Base-by-base conservation (phyloP, 1,284 basidiomycete genomes). In the Trichosporon coremiiforme region DNA sequence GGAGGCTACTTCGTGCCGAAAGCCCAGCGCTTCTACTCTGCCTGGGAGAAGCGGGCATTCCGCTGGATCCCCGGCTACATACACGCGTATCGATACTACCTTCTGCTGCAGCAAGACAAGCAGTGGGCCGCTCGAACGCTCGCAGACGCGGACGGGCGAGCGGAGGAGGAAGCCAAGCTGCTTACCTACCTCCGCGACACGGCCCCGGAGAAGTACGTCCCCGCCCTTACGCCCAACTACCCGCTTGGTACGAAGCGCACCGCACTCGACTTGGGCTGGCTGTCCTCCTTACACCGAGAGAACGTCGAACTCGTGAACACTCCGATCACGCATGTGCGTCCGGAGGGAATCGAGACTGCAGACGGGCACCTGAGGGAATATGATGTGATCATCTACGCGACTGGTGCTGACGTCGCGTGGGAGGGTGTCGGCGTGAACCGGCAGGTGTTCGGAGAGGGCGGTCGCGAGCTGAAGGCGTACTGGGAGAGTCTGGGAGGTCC, bases 401-500 rank as follows among this genome's bases (percentile, higher is more conserved):
- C 71, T 0, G 71, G 71, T 7, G 50, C 78, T 33, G 82, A 84
- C 65, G 76, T 80, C 10, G 65, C 73, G 0, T 47, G 66, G 41
- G 72, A 75, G 8, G 79, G 79, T 15, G 71, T 80, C 15, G 79
- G 79, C 0, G 62, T 76, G 20, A 78, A 77, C 66, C 67, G 73
- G 3, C 72, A 70, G 29, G 70, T 80, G 0, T 41, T 67, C 10
- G 79, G 78, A 15, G 72, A 75, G 57, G 68, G 67, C 36, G 76
- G 75, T 0, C 20, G 62, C n/a, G 76, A 77, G 65, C 66, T 79
- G 65, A 20, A 65, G 45, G 29, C 71, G 68, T 70, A 68, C 63
- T 79, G 77, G 76, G 69, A 73, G 47, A 63, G 33, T 8, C 29
- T 70, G 1, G 71, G 72, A 1, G 78, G 77, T 0, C 78, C 78